Evolutionary conservation across 441 rosid species (phyloP).

Genomic region (Breynia disticha): DNA sequence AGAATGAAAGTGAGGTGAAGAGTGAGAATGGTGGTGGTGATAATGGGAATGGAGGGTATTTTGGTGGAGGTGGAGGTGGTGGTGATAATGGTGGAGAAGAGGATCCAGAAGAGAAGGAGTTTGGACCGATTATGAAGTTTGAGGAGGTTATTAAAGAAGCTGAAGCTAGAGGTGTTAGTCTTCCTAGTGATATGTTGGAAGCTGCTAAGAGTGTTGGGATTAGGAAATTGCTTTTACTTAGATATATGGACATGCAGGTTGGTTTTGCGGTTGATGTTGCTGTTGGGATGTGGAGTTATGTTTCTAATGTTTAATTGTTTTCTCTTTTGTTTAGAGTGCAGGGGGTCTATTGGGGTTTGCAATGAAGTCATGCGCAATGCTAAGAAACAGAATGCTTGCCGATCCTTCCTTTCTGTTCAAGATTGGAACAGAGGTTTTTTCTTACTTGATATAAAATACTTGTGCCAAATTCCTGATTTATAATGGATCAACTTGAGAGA

Average conservation of each 20-base stretch:
- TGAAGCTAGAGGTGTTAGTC: constrained; percentile 56
- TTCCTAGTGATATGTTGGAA: constrained; percentile 81
- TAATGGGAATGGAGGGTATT: constrained; percentile 33
- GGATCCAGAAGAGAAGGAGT: constrained; percentile 61
- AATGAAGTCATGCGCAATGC: constrained; percentile 68
- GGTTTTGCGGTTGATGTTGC: not conserved
- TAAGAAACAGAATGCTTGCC: constrained; percentile 83
- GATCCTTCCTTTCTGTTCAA: constrained; percentile 97
- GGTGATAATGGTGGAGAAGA: constrained; percentile 34
- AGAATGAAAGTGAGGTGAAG: constrained; percentile 17
- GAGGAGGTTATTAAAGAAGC: constrained; percentile 73
- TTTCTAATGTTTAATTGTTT: not conserved
- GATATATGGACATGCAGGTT: constrained; percentile 90
- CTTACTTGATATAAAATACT: not conserved
- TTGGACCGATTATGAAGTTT: constrained; percentile 72
- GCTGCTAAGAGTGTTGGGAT: constrained; percentile 75
- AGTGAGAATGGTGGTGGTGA: constrained; percentile 27
- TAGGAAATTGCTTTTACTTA: constrained; percentile 55
- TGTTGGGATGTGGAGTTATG: not conserved
- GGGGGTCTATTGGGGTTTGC: constrained; percentile 63
- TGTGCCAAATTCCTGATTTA: too few relatives aligned
- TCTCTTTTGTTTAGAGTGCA: constrained; percentile 37
- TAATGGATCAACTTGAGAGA: constrained; percentile 51
- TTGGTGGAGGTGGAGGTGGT: constrained; percentile 29
- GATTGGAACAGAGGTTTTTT: constrained; percentile 77